Conservation (phyloP, 345 rosid species). For the Punica granatum region DNA sequence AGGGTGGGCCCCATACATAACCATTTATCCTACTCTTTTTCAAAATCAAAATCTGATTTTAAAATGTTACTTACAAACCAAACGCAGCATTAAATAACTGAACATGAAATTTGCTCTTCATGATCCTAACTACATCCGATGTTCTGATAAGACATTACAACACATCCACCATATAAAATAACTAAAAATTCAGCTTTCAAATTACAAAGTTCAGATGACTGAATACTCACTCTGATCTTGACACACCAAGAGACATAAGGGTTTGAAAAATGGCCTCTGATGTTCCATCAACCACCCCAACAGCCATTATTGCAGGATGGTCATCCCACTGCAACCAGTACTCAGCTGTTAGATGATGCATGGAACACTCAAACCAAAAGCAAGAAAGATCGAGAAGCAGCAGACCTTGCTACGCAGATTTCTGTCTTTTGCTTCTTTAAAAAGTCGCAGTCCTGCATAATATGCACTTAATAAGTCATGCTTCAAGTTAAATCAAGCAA, state of each 20-base stretch:
- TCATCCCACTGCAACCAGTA: slow-evolving; percentile 68
- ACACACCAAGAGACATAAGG: slow-evolving; percentile 90
- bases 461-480: slow-evolving; percentile 13
- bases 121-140: background rate
- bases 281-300: slow-evolving; percentile 87
- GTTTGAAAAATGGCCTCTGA: slow-evolving; percentile 91
- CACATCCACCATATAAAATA: background rate
- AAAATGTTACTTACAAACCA: no score
- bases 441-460: slow-evolving; percentile 74
- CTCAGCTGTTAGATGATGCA: slow-evolving; percentile 4
- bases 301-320: slow-evolving; percentile 98
- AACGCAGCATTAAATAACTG: background rate
- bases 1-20: no score
- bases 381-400: slow-evolving; percentile 12
- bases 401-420: slow-evolving; percentile 62
- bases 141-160: background rate
- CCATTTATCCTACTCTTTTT: no score
- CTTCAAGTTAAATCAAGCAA: slow-evolving; percentile 4
- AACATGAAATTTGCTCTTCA: background rate
- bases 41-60: no score
- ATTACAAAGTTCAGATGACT: background rate
- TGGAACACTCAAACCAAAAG: slow-evolving; percentile 5
- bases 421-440: slow-evolving; percentile 86
- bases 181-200: slow-evolving; percentile 10
- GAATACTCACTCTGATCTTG: slow-evolving; percentile 72